These are phyloP conservation scores for Apiotrichum gracile DNA, from an alignment of 1,284 basidiomycete species.

Conservation along the genomic window DNA sequence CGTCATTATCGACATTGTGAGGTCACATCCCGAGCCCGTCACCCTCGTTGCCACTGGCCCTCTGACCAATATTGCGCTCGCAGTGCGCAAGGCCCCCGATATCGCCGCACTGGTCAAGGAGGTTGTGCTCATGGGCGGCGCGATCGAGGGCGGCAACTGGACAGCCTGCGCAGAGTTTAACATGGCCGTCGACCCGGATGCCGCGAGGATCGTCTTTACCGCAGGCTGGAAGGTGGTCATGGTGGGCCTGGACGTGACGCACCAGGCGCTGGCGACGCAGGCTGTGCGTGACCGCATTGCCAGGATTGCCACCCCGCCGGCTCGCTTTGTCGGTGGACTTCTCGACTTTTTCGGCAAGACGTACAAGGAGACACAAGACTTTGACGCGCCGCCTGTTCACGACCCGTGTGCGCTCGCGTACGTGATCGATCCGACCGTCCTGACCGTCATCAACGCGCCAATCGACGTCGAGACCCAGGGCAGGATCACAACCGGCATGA, in stretches of 20 bases:
- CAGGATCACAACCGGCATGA: constrained; percentile 13
- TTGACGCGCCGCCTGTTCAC: constrained; percentile 16
- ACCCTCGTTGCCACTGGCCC: constrained; percentile 18
- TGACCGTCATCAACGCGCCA: neutral
- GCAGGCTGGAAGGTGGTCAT: constrained; percentile 9
- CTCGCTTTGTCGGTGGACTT: constrained; percentile 9
- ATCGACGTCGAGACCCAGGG: constrained; percentile 15
- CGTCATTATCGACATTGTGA: constrained; percentile 14
- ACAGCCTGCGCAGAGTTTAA: constrained; percentile 18
- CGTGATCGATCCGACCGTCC: constrained; percentile 11
- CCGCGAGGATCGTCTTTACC: constrained; percentile 12
- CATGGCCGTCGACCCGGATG: constrained; percentile 21
- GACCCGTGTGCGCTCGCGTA: constrained; percentile 15
- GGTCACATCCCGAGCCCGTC: constrained; percentile 8
- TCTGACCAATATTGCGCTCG: constrained; percentile 20
- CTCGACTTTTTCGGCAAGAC: constrained; percentile 10
- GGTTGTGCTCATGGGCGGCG: constrained; percentile 21
- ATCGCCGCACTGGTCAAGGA: constrained; percentile 6
- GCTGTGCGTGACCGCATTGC: constrained; percentile 4
- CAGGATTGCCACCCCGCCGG: constrained; percentile 6
- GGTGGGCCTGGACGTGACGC: constrained; percentile 22
- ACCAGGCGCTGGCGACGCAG: constrained; percentile 10
- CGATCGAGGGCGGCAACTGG: constrained; percentile 13
- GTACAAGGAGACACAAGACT: constrained; percentile 8
- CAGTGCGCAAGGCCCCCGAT: constrained; percentile 7